These are phyloP conservation scores for Teratosphaeria zuluensis DNA, from an alignment of 2,329 filamentous ascomycete species.

Conservation along the genomic window DNA sequence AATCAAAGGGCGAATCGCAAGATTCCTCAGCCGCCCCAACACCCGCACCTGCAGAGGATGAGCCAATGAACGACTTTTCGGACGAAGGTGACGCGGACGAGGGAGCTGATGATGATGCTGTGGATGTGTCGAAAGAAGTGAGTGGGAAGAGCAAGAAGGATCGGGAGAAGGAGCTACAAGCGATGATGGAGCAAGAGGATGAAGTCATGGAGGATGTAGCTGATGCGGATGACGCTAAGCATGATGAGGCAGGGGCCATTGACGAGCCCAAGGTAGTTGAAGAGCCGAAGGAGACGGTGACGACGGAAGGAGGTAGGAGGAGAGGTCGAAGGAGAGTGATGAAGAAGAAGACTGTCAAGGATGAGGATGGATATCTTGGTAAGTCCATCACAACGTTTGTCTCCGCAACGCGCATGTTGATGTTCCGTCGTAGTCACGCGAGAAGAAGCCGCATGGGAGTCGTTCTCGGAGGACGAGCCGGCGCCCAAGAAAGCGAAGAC, in stretches of 20 bases:
- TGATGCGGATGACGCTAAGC: constrained; percentile 5
- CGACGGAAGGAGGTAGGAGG: constrained; percentile 53
- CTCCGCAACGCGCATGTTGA: not conserved
- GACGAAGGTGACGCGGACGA: constrained; percentile 46
- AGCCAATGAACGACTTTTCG: constrained; percentile 25
- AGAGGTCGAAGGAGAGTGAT: constrained; percentile 70
- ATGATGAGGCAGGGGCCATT: constrained; percentile 40
- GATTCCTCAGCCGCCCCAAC: constrained; percentile 30
- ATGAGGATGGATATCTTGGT: constrained; percentile 86
- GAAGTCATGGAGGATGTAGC: constrained; percentile 16
- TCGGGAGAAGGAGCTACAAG: constrained; percentile 54
- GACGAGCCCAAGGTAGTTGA: constrained; percentile 36
- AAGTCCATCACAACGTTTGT: constrained; percentile 26
- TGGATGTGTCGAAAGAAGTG: constrained; percentile 11
- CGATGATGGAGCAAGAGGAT: constrained; percentile 64
- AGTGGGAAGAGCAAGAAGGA: constrained; percentile 45
- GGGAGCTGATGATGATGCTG: constrained; percentile 45
- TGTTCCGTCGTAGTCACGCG: constrained; percentile 57
- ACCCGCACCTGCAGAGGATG: constrained; percentile 21
- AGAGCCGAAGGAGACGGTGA: constrained; percentile 39
- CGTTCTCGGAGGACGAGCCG: constrained; percentile 82
- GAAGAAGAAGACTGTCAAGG: constrained; percentile 79
- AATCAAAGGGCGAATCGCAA: constrained; percentile 42
- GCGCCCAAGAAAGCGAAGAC: constrained; percentile 46
- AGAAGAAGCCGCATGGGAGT: constrained; percentile 80